Base-by-base conservation (phyloP, 192 early-diverging fungal species). In the Coemansia umbellata region DNA sequence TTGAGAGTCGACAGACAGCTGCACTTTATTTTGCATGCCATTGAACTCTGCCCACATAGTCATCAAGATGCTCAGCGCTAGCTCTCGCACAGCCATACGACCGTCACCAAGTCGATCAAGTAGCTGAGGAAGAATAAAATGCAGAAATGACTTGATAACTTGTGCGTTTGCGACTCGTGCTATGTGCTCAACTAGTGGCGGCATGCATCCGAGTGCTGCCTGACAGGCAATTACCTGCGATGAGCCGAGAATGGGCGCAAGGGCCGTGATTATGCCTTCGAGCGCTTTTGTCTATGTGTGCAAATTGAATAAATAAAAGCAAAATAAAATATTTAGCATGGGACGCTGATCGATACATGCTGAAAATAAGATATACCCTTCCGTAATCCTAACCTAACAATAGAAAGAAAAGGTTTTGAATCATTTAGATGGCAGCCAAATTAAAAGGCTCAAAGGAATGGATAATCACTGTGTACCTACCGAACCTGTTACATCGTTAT, bases 151-250 rank as follows among this genome's bases (percentile, higher is more conserved):
- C 41, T 59, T 58, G 31, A 52, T 45, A 11, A 41, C 31, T 19
- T 61, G 68, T 27, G 31, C 17, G 18, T 47, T 49, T n/a, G 44
- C 44, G 8, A 52, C 62, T 15, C 44, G 55, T 8, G 45, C 37
- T 10, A 56, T 55, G 42, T 49, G 40, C 19, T 66, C 68, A 24
- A 60, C 36, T 5, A 77, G 58, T 2, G 63, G 68, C 50, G 66
- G 62, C 14, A 71, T 51, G 40, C 68, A 70, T 15, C 37, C 37
- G 1, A 77, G 52, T 9, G 67, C 74, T 15, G 74, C 68, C 56
- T 69, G 66, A 39, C 67, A 66, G 13, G 68, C 74, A 45, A 71
- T 71, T 18, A 77, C 74, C 43, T 77, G 74, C 6, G 66, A 70
- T 18, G 74, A 71, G 13, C 59, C 58, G n/a, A 77, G 62, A 13